Percentiles rank a stretch among this genome's conserved stretches.
phyloP scores from a whole-genome alignment of 2,329 filamentous ascomycete genomes.

The Monosporascus sp. region DNA sequence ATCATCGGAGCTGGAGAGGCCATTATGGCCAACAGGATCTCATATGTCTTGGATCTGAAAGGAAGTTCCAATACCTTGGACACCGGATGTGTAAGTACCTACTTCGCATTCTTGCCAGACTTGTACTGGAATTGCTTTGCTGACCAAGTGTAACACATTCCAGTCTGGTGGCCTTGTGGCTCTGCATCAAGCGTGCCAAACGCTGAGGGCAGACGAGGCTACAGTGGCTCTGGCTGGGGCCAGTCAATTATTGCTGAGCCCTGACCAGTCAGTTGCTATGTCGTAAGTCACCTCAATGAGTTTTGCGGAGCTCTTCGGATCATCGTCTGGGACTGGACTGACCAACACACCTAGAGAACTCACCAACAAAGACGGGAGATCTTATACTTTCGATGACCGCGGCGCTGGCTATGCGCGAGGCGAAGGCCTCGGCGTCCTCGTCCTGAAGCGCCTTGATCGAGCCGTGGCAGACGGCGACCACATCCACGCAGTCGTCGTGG shows the following conservation, averaged over 20 bases:
- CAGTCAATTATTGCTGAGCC: too few species aligned
- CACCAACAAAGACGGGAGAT: conserved; percentile 8
- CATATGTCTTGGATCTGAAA: conserved; percentile 13
- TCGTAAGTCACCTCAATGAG: too few species aligned
- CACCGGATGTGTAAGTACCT: conserved; percentile 15
- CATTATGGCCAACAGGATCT: conserved; percentile 6
- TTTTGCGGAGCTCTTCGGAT: too few species aligned
- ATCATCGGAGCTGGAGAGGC: too few species aligned
- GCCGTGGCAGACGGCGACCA: conserved; percentile 18
- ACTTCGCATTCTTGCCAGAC: too few species aligned
- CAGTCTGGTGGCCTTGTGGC: conserved; percentile 16
- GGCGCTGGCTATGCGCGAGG: conserved; percentile 39
- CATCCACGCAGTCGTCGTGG: conserved; percentile 30
- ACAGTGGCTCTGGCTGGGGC: conserved; percentile 10
- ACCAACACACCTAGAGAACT: too few species aligned
- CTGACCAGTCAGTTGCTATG: too few species aligned
- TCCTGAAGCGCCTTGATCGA: conserved; percentile 36
- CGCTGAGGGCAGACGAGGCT: conserved; percentile 10
- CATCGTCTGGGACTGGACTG: too few species aligned
- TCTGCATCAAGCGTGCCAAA: conserved; percentile 10
- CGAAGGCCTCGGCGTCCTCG: conserved; percentile 34
- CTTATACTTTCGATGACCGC: conserved; percentile 27
- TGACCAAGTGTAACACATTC: too few species aligned
- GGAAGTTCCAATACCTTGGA: conserved; percentile 17
- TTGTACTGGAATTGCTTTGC: too few species aligned